Evolutionary conservation across 1,139 yeast species (phyloP).

Genomic region (Sugiyamaella pinicola): DNA sequence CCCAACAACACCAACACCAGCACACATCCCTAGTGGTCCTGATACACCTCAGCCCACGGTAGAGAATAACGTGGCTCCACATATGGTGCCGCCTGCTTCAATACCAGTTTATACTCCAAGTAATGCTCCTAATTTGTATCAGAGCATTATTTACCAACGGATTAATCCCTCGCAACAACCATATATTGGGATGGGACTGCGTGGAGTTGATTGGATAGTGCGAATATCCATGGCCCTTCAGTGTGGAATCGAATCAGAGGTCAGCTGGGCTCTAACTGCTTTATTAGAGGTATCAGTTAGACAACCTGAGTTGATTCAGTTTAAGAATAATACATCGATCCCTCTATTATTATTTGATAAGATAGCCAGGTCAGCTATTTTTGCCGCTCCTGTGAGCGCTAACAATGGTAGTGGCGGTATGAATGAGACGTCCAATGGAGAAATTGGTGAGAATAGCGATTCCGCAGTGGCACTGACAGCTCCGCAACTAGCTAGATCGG

Average conservation of each 20-base stretch:
- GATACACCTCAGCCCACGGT: constrained; percentile 17
- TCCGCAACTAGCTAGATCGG: neutral
- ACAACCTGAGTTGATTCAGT: constrained; percentile 51
- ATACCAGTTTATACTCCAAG: constrained; percentile 43
- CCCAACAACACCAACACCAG: constrained; percentile 5
- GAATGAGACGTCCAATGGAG: neutral
- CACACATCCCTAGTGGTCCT: constrained; percentile 5
- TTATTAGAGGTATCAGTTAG: constrained; percentile 59
- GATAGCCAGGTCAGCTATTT: constrained; percentile 14
- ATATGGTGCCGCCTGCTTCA: constrained; percentile 33
- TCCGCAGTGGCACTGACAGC: too few relatives aligned
- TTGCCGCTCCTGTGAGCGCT: constrained; percentile 15
- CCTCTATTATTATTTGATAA: constrained; percentile 18
- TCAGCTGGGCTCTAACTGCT: constrained; percentile 66
- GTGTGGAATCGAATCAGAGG: constrained; percentile 60
- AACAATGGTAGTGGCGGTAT: neutral
- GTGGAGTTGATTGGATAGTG: constrained; percentile 45
- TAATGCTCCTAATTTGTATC: constrained; percentile 41
- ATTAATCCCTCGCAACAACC: constrained; percentile 21
- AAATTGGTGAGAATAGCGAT: neutral
- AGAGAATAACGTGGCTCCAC: constrained; percentile 20
- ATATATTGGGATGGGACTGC: constrained; percentile 35
- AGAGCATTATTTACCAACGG: constrained; percentile 32
- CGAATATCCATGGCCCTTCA: constrained; percentile 66
- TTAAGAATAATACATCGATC: constrained; percentile 51